Evolutionary conservation across 2,329 filamentous ascomycete genomes (phyloP).

Genomic region (Teratosphaeria pseudoeucalypti): DNA sequence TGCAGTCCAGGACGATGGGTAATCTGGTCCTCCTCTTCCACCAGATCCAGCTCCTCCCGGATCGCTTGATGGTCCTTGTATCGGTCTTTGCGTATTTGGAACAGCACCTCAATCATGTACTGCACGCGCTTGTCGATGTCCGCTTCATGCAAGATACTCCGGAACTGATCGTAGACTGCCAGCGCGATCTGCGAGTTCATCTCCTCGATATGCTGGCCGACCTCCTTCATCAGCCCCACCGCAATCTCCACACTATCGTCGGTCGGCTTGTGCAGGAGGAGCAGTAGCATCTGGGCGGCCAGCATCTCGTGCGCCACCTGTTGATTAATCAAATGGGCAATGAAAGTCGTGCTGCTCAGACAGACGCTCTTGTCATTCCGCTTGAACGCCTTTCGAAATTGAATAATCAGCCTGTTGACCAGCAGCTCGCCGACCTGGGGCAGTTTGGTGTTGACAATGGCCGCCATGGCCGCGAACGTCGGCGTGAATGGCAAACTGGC

Average conservation of each 20-base stretch:
- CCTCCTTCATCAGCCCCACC: conserved; percentile 82
- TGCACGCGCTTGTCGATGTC: conserved; percentile 98
- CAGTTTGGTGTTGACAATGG: conserved; percentile 95
- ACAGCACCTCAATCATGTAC: conserved; percentile 97
- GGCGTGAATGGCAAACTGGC: conserved; percentile 92
- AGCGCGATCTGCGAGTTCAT: conserved; percentile 84
- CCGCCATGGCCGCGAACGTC: conserved; percentile 90
- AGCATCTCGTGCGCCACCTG: conserved; percentile 92
- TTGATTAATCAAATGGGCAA: conserved; percentile 91
- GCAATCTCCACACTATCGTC: conserved; percentile 98
- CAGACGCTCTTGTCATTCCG: conserved; percentile 96
- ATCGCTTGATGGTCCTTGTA: conserved; percentile 92
- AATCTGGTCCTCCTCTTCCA: conserved; percentile 97
- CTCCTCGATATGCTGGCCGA: conserved; percentile 87
- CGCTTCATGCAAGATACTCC: conserved; percentile 88
- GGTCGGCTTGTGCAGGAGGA: conserved; percentile 90
- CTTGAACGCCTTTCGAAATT: conserved; percentile 92
- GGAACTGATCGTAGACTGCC: conserved; percentile 89
- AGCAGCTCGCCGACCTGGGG: conserved; percentile 89
- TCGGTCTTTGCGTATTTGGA: conserved; percentile 89
- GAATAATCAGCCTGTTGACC: conserved; percentile 71
- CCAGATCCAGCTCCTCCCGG: conserved; percentile 84
- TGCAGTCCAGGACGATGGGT: conserved; percentile 78
- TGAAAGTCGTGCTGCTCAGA: conserved; percentile 82
- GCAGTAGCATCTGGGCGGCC: conserved; percentile 79